A percentile compares a stretch with the other conserved stretches of the same genome.
Conservation (phyloP, 2,329 filamentous ascomycete species). For the Saccharata proteae region DNA sequence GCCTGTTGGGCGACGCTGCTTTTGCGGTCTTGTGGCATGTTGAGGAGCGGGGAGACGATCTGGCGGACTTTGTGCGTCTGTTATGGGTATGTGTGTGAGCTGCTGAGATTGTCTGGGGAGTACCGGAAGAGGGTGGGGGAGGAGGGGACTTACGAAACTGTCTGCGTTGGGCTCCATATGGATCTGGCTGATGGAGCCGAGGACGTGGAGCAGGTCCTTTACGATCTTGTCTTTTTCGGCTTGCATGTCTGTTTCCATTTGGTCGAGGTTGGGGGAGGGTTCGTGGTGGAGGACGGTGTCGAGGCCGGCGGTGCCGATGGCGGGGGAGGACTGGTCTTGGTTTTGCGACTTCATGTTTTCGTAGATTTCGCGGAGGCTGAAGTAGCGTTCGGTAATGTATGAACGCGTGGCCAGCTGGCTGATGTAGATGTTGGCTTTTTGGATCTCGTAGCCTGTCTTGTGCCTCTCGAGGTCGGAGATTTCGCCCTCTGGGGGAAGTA, state of each 20-base stretch:
- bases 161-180: conserved; percentile 67
- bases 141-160: conserved; percentile 44
- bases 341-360: conserved; percentile 31
- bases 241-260: conserved; percentile 52
- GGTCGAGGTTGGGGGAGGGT: conserved; percentile 22
- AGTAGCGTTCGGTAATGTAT: conserved; percentile 78
- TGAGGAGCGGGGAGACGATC: conserved; percentile 68
- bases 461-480: no score
- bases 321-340: conserved; percentile 24
- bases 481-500: no score
- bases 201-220: conserved; percentile 61
- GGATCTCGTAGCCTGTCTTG: conserved; percentile 67
- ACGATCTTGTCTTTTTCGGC: conserved; percentile 72
- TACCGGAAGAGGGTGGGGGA: conserved; percentile 1
- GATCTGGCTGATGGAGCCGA: conserved; percentile 67
- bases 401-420: conserved; percentile 72
- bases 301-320: conserved; percentile 24
- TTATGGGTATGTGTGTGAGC: background rate
- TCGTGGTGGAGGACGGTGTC: conserved; percentile 20
- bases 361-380: conserved; percentile 59
- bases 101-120: background rate
- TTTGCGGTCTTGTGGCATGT: conserved; percentile 43
- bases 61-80: conserved; percentile 74
- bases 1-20: conserved; percentile 44
- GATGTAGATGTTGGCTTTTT: conserved; percentile 81